These are phyloP conservation scores for Neoscytalidium dimidiatum DNA, from an alignment of 2,329 filamentous ascomycete species.

Conservation along the genomic window DNA sequence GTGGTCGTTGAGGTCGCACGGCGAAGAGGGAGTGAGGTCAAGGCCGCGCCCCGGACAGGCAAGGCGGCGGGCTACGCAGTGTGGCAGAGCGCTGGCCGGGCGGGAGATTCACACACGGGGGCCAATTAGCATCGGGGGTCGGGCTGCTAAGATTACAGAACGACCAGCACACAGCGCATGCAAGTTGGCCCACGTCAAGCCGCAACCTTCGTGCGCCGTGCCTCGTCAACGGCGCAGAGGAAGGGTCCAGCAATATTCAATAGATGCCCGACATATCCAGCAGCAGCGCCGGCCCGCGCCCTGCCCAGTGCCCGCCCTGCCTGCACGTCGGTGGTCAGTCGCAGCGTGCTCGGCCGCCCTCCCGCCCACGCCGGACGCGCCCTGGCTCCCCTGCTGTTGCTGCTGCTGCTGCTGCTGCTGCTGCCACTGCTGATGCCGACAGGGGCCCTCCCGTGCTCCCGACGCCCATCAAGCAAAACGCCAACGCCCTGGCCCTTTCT, in stretches of 20 bases:
- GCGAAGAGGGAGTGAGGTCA: constrained; percentile 12
- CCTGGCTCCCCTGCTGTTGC: constrained; percentile 4
- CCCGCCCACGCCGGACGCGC: too few relatives aligned
- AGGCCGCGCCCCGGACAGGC: constrained; percentile 9
- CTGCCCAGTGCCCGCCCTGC: not conserved
- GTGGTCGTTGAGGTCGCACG: constrained; percentile 10
- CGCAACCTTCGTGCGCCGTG: constrained; percentile 3
- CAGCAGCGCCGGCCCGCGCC: not conserved
- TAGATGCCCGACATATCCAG: not conserved
- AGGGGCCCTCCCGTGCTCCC: not conserved
- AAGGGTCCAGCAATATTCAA: not conserved
- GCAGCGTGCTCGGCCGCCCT: too few relatives aligned
- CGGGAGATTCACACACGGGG: constrained; percentile 18
- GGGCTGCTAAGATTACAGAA: constrained; percentile 9
- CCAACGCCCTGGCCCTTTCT: constrained; percentile 8
- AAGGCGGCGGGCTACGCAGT: constrained; percentile 13
- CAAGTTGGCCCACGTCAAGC: not conserved
- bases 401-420: too few relatives aligned
- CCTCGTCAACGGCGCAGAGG: constrained; percentile 12
- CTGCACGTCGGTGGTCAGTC: too few relatives aligned
- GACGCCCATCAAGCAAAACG: constrained; percentile 9
- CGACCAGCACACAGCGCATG: not conserved
- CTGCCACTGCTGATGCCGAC: too few relatives aligned
- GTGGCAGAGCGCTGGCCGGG: constrained; percentile 9
- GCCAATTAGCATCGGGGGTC: constrained; percentile 16